Base-by-base conservation (phyloP, 768 basidiomycete species). In the Boletus rex-veris region DNA sequence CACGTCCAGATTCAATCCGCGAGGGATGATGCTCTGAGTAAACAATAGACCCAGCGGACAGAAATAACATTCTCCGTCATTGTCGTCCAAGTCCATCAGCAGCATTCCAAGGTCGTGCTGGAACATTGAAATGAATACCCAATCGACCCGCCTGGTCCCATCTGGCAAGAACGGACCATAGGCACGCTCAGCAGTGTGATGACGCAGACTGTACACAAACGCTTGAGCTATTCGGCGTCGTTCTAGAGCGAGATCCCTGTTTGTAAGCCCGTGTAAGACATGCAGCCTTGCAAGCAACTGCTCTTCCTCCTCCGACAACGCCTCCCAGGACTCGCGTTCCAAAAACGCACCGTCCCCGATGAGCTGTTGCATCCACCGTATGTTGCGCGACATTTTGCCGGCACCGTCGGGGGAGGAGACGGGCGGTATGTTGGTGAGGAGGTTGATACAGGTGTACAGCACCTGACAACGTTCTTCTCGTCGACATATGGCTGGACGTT, bases 141-240 rank as follows among this genome's bases (percentile, higher is more conserved):
- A 88, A 60, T 88, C 77, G 5, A 86, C 70, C 1, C 63, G 63
- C 24, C 66, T 79, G 41, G 65, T 68, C 10, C 78, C 78, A 19
- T 74, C 73, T 18, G 64, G 59, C 52, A 75, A 51, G 62, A 82
- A 82, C 4, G 86, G 87, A 2, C 86, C 87, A 55, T 77, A 88
- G 4, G 66, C 66, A 53, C 77, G 81, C 9, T 73, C 73, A 28
- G 68, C 62, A 2, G 67, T 66, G 67, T 87, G 86, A 35, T 85
- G 76, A 4, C 79, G 75, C 64, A 86, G 74, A 54, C 80, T 76
- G 58, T 90, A 90, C 16, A 88, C 82, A 54, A 68, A 82, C 2
- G 78, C 78, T 38, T 82, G 77, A 9, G 80, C 78, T 7, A 67
- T 64, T 7, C 74, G 72, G 8, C 76, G 72, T 16, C 60, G 63